These are phyloP conservation scores for Yamadazyma triangularis DNA, from an alignment of 1,139 yeast genomes.

Conservation along the genomic window DNA sequence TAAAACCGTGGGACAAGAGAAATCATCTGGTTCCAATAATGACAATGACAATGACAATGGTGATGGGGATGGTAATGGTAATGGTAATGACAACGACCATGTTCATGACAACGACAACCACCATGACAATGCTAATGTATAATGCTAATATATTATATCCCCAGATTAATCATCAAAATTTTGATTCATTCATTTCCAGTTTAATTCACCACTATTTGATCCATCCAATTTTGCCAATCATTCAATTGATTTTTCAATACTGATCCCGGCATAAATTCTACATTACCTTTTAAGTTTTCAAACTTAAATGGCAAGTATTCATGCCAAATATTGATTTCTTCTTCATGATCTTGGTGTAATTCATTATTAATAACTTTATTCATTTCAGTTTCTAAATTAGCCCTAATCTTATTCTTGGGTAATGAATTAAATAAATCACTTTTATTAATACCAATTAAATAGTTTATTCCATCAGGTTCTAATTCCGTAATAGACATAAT, in stretches of 20 bases:
- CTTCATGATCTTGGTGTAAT: slow-evolving; percentile 29
- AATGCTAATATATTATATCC: background rate
- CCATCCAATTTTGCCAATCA: slow-evolving; percentile 75
- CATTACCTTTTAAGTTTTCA: slow-evolving; percentile 66
- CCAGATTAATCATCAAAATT: background rate
- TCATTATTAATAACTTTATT: slow-evolving; percentile 48
- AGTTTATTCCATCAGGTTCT: slow-evolving; percentile 61
- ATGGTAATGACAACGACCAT: background rate
- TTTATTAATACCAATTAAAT: slow-evolving; percentile 77
- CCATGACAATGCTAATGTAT: slow-evolving; percentile 17
- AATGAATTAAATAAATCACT: slow-evolving; percentile 79
- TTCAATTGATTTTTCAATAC: slow-evolving; percentile 51
- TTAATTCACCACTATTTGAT: slow-evolving; percentile 65
- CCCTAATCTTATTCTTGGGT: slow-evolving; percentile 57
- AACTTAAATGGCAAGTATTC: slow-evolving; percentile 49
- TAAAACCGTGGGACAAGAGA: too few relatives aligned
- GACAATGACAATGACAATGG: background rate
- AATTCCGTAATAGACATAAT: slow-evolving; percentile 56
- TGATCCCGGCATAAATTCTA: slow-evolving; percentile 70
- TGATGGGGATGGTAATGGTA: background rate
- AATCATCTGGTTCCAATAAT: background rate
- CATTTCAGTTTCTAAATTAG: slow-evolving; percentile 60
- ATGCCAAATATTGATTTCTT: slow-evolving; percentile 31
- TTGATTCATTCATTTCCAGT: background rate
- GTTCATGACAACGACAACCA: too few relatives aligned